Evolutionary conservation across 306 rosid species (phyloP), one percentile per base, ranked within the genome.

Genomic region (Fragaria nilgerrensis): DNA sequence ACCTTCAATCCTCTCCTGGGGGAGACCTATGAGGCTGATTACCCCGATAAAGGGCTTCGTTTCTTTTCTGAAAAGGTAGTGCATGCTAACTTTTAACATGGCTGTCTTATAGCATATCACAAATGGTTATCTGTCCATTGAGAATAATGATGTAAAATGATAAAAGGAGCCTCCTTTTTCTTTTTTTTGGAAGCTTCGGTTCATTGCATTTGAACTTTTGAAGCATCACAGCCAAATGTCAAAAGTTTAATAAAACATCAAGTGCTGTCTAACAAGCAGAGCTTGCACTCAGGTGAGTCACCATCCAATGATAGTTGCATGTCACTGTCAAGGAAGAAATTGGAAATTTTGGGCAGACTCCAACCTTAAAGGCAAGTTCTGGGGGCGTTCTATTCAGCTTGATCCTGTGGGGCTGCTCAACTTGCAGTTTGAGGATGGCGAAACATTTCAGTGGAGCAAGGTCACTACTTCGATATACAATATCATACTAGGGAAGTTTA

Each of bases 271-370:
- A 72, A 92, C 86, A 66, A 76, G 86, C 79, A 58, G 5, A 58
- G 72, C 73, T 75, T 72, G 67, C 55, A 62, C 76, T 80, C 92
- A 95, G 99, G 99, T 95, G 78, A 92, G 99, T 87, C 99, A 95
- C 84, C 99, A 95, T 80, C 99, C 99, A 1, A 92, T 89, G 93
- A 19, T 95, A 80, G 98, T 95, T 88, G 98, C 98, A 65, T 95
- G 98, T 82, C 97, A 95, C 80, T 95, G 99, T 84, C 93, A 92
- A 79, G 98, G 97, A 84, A 84, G 86, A 81, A 96, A 92, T 61
- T 92, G 98, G 99, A 88, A 88, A 74, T 95, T 95, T 83, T 92
- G 94, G 98, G 99, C 97, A 23, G 99, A 95, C 71, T 95, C 99
- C 64, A 95, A 92, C 85, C 96, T 95, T 73, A 92, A 95, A 77